Evolutionary conservation across 1,284 basidiomycete genomes (phyloP).

Genomic region (Leccinum angustisporum): DNA sequence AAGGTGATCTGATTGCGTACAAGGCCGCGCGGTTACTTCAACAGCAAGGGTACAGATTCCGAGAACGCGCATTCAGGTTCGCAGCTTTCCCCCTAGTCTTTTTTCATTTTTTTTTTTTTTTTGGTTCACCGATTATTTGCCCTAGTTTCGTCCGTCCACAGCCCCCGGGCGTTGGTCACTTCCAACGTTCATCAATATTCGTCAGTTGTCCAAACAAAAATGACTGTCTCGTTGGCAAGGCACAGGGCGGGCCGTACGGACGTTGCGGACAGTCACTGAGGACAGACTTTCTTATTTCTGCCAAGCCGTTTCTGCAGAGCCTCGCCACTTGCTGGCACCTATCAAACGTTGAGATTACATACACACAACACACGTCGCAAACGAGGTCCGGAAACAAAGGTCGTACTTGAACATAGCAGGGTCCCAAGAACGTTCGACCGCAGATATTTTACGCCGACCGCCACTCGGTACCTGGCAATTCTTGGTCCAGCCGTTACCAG

Average conservation of each 20-base stretch:
- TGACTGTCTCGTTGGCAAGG: constrained; percentile 21
- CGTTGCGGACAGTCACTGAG: neutral
- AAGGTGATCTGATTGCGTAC: constrained; percentile 29
- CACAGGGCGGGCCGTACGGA: constrained; percentile 11
- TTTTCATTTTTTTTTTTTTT: constrained; percentile 8
- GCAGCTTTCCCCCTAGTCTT: constrained; percentile 3
- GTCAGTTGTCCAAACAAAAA: constrained; percentile 12
- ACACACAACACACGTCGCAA: constrained; percentile 23
- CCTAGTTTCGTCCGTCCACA: constrained; percentile 16
- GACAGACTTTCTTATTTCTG: constrained; percentile 16
- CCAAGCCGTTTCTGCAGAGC: constrained; percentile 16
- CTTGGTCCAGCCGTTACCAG: constrained; percentile 41
- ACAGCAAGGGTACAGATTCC: constrained; percentile 26
- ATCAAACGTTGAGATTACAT: constrained; percentile 24
- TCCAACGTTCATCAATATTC: constrained; percentile 11
- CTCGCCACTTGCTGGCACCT: constrained; percentile 28
- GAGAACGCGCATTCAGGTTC: constrained; percentile 34
- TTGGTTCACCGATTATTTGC: constrained; percentile 3
- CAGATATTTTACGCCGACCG: constrained; percentile 42
- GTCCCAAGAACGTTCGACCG: constrained; percentile 31
- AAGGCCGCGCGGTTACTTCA: constrained; percentile 16
- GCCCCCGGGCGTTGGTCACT: constrained; percentile 9
- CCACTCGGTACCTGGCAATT: constrained; percentile 37
- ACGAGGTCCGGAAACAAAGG: constrained; percentile 18
- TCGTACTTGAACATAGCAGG: constrained; percentile 31